Evolutionary conservation across 257 asterid species (phyloP).

Genomic region (Rubia yunnanensis): DNA sequence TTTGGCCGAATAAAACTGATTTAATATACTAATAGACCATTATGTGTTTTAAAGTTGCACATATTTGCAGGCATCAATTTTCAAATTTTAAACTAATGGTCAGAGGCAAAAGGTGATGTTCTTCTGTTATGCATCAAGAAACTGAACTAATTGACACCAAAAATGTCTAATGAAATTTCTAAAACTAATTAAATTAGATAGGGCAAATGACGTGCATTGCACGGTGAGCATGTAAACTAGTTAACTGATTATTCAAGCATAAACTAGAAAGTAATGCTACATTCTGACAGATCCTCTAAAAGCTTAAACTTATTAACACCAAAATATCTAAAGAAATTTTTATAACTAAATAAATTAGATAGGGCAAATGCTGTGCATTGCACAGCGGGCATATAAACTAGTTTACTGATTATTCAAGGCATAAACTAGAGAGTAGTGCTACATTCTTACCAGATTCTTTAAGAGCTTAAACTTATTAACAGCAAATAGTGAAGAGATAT

Average conservation of each 20-base stretch:
- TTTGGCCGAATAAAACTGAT: not conserved
- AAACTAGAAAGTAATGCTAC: not conserved
- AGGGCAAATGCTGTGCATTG: too few species aligned
- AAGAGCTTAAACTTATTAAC: not conserved
- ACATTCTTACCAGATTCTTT: not conserved
- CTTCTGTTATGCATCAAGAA: too few species aligned
- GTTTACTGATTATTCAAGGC: not conserved
- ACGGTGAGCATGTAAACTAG: too few species aligned
- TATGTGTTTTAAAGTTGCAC: not conserved
- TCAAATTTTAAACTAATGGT: not conserved
- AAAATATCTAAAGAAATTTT: not conserved
- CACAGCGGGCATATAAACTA: too few species aligned
- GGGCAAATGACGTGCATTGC: too few species aligned
- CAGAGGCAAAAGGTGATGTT: too few species aligned
- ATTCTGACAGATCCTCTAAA: not conserved
- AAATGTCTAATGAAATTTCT: not conserved
- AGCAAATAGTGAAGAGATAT: not conserved
- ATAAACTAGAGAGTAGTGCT: not conserved
- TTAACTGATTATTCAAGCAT: too few species aligned
- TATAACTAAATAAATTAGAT: too few species aligned
- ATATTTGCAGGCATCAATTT: not conserved
- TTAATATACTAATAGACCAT: not conserved
- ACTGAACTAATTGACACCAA: not conserved
- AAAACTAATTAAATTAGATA: too few species aligned
- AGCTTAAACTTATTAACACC: not conserved